Base-by-base conservation (phyloP, 164 flowering plant genomes). In the Magnolia sinica region DNA sequence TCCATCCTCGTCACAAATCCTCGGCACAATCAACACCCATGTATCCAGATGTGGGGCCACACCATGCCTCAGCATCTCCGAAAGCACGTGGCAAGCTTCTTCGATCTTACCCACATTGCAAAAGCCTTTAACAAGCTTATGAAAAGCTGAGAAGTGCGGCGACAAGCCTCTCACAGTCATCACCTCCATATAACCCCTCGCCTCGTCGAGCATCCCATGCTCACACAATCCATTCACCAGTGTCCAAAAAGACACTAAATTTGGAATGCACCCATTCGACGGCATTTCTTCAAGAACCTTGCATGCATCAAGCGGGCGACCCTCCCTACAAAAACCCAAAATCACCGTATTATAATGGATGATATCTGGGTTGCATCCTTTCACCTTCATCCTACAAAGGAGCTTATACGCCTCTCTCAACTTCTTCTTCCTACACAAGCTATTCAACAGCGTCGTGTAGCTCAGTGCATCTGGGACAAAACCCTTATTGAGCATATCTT, bases 401-500 rank as follows among this genome's bases (percentile, higher is more conserved):
- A 93, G 89, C 88, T 93, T 95, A 76, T 93, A 95, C 0, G 98
- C 98, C 83, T 95, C 98, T 70, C 87, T 85, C 23, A 93, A 86
- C 86, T 90, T 86, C 86, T 87, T 93, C 83, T 92, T 95, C 96
- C 98, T 88, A 72, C 98, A 95, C 87, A 95, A 85, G 82, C 94
- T 89, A 81, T 95, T 95, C 87, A 95, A 83, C 80, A 95, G 76
- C 8, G 95, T 85, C 5, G 91, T 89, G 50, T 93, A 95, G 76
- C 87, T 92, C 82, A 89, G 83, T 2, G 88, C 63, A 83, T 95
- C 98, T 0, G 97, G 98, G n/a, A 95, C 92, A 82, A 82, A 91
- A 16, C 98, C 98, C 77, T 92, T 95, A 74, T 93, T 93, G 85
- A 93, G 77, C 98, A 95, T 93, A 78, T 95, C 98, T 76, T 92